A percentile compares a stretch with the other conserved stretches of the same genome.
Conservation (phyloP, 331 rosid genomes). For the Erythrophleum ivorense region DNA sequence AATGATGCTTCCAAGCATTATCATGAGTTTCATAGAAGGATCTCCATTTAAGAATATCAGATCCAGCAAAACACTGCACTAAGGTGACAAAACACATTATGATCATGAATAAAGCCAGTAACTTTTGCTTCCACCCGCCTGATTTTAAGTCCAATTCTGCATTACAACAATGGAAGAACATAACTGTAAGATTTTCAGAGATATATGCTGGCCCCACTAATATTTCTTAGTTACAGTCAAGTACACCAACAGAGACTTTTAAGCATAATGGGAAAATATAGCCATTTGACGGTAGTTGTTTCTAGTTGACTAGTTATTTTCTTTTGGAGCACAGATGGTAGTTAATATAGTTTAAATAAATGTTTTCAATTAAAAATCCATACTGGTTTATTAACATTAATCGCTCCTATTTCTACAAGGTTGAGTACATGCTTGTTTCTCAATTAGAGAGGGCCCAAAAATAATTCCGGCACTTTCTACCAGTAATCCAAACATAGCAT, state of each 20-base stretch:
- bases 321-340: not conserved
- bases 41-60: slow-evolving; percentile 85
- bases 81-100: slow-evolving; percentile 56
- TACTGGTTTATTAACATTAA: not conserved
- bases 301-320: not conserved
- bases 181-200: not conserved
- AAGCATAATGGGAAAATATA: not conserved
- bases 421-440: not conserved
- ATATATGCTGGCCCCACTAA: not conserved
- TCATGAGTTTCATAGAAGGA: slow-evolving; percentile 77
- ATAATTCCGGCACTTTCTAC: not conserved
- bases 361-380: not conserved
- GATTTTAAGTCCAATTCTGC: slow-evolving; percentile 53
- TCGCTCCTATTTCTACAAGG: not conserved
- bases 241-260: not conserved
- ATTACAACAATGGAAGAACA: slow-evolving; percentile 11
- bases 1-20: slow-evolving; percentile 88
- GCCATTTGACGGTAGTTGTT: not conserved
- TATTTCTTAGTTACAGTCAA: not conserved
- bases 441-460: not conserved
- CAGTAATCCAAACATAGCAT: not conserved
- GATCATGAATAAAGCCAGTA: slow-evolving; percentile 52
- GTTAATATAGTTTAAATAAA: not conserved
- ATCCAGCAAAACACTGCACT: slow-evolving; percentile 70
- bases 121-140: slow-evolving; percentile 47